Evolutionary conservation across 2,329 filamentous ascomycete genomes (phyloP), one percentile per base, ranked within the genome.

Genomic region (Cladosporium colombiae): DNA sequence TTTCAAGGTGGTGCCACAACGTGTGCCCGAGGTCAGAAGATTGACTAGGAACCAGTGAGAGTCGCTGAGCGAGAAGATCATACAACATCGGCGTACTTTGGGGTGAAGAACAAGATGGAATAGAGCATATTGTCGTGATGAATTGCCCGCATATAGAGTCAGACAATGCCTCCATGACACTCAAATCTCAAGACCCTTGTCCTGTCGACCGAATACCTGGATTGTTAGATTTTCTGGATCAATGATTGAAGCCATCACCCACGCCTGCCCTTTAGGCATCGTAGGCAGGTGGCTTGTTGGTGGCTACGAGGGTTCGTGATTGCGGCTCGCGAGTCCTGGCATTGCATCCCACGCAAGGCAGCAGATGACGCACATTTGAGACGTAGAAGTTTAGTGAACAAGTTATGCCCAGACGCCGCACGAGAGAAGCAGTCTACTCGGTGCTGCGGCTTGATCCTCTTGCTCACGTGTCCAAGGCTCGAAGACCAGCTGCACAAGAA

Each of bases 401-500:
- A 2, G 14, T 40, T 44, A 3, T 2, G 37, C 6, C 3, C 37
- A n/a, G 16, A 18, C 2, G 10, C 6, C 3, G 6, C 2, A n/a
- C 6, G 16, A 44, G 18, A 3, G 18, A n/a, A 18, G n/a, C n/a
- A 21, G 40, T 23, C 3, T 46, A 3, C 0, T 21, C 10, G 10
- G 13, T 1, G 8, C n/a, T 21, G 40, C n/a, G n/a, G 13, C 10
- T 8, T 21, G 10, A 21, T 46, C 8, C 8, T 21, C n/a, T 13
- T 21, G 8, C 6, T 57, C 55, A 57, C 1, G 33, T 18, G 13
- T 16, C 11, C 55, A 62, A 29, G n/a, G 18, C 33, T 1, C 61
- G 49, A 13, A 68, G 53, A 21, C 59, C 29, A 3, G 40, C 56
- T 5, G 67, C 65, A 46, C 68, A 69, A 21, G 56, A 63, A 2